Percentiles rank a stretch among this genome's conserved stretches.
Evolutionary conservation across 2,329 filamentous ascomycete species (phyloP).

Genomic region (Samsoniella hepiali): DNA sequence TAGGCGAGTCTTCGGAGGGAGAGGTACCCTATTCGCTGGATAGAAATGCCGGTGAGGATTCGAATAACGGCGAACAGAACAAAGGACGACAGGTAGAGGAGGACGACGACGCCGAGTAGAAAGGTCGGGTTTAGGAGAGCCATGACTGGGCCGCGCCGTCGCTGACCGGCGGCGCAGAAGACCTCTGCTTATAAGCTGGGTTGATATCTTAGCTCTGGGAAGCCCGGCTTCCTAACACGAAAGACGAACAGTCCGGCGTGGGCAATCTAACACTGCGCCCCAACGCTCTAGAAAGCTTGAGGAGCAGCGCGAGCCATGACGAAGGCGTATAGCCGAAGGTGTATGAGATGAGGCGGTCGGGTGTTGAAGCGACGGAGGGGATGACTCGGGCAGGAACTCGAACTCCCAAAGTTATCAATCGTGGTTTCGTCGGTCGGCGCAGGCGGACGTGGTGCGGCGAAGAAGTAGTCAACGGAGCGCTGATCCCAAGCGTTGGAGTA

Average conservation of each 20-base stretch:
- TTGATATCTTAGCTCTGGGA: neutral
- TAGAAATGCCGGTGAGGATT: constrained; percentile 89
- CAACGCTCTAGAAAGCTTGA: constrained; percentile 9
- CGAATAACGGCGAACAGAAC: constrained; percentile 90
- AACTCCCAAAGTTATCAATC: neutral
- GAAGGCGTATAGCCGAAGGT: neutral
- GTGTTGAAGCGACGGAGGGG: neutral
- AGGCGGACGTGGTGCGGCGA: neutral
- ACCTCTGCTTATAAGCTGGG: neutral
- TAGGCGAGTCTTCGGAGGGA: constrained; percentile 89
- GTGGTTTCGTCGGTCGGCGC: neutral
- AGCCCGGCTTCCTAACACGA: neutral
- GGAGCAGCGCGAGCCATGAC: constrained; percentile 9
- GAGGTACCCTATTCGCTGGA: constrained; percentile 90
- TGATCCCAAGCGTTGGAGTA: constrained; percentile 10
- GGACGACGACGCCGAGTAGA: constrained; percentile 77
- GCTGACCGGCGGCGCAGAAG: neutral
- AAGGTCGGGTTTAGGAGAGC: constrained; percentile 73
- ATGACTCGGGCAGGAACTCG: neutral
- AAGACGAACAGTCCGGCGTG: neutral
- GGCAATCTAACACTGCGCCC: neutral
- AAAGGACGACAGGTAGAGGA: constrained; percentile 88
- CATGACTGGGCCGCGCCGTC: constrained; percentile 39
- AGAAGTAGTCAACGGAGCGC: constrained; percentile 3
- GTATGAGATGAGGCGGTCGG: neutral